Conservation (phyloP, 148 eudicot genomes). For the Cornus suecica region DNA sequence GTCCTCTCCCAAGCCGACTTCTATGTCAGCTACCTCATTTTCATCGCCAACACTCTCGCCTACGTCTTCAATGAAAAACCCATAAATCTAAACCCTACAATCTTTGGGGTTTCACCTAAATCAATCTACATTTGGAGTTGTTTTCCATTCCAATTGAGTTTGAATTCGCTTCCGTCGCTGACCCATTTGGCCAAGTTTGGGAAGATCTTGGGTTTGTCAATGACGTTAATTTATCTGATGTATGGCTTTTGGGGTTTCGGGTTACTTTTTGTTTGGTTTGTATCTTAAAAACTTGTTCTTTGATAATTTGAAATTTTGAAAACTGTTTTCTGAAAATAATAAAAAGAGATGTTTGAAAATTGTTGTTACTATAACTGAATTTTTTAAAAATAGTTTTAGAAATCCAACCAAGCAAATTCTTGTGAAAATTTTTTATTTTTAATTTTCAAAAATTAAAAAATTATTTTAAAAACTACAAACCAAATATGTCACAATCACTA, state of each 20-base stretch:
- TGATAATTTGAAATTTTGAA: no score
- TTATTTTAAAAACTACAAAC: no score
- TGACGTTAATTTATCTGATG: conserved; percentile 47
- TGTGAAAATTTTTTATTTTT: no score
- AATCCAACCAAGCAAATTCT: no score
- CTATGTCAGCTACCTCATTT: conserved; percentile 46
- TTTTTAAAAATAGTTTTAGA: no score
- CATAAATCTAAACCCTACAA: not conserved
- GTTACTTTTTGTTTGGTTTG: conserved; percentile 70
- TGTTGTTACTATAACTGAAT: no score
- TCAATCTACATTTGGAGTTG: conserved; percentile 44
- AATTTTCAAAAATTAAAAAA: no score
- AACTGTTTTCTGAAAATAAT: conserved; percentile 43
- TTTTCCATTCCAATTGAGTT: conserved; percentile 50
- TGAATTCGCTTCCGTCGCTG: conserved; percentile 33
- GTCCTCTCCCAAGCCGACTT: conserved; percentile 52
- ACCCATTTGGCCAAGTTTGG: conserved; percentile 16
- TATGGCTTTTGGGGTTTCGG: conserved; percentile 62
- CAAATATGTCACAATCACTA: conserved; percentile 66
- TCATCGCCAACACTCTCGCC: conserved; percentile 39
- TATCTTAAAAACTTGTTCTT: no score
- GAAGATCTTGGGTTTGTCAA: conserved; percentile 42
- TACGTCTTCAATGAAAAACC: conserved; percentile 23
- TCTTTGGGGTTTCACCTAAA: conserved; percentile 32
- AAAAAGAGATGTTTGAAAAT: no score